phyloP scores from a whole-genome alignment of 495 filamentous ascomycete species.

The Hapsidospora chrysogenum region DNA sequence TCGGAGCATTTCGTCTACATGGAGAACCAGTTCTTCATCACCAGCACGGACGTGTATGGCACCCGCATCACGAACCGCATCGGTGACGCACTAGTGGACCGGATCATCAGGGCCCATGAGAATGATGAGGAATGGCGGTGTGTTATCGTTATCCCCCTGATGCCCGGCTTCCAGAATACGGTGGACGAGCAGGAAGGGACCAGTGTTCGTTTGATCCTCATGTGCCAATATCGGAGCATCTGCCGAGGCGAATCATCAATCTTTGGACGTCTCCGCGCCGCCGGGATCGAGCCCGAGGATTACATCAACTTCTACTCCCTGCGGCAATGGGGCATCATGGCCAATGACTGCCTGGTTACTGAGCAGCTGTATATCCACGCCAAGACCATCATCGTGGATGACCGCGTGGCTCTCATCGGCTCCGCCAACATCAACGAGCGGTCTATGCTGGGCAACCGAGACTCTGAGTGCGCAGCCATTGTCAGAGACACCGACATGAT shows the following conservation, averaged over 20 bases:
- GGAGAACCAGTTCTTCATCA: slow-evolving; percentile 98
- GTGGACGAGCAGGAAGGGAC: slow-evolving; percentile 88
- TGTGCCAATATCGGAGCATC: slow-evolving; percentile 94
- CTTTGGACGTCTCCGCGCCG: slow-evolving; percentile 65
- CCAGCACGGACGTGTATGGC: slow-evolving; percentile 74
- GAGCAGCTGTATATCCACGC: slow-evolving; percentile 98
- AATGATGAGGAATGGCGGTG: slow-evolving; percentile 86
- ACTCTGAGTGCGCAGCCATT: slow-evolving; percentile 83
- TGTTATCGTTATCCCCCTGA: slow-evolving; percentile 85
- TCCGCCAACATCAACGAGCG: slow-evolving; percentile 99
- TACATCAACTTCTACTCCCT: slow-evolving; percentile 94
- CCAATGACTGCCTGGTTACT: slow-evolving; percentile 65
- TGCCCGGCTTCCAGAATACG: slow-evolving; percentile 96
- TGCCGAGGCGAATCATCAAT: slow-evolving; percentile 88
- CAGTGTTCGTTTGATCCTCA: slow-evolving; percentile 89
- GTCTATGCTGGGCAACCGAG: slow-evolving; percentile 79
- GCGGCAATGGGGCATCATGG: slow-evolving; percentile 84
- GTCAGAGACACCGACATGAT: slow-evolving; percentile 92
- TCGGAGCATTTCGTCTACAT: slow-evolving; percentile 98
- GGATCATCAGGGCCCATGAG: slow-evolving; percentile 68
- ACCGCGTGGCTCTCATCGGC: slow-evolving; percentile 84
- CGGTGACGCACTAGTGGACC: slow-evolving; percentile 86
- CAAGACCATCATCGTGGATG: slow-evolving; percentile 94
- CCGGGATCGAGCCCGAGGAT: slow-evolving; percentile 87
- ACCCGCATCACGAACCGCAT: slow-evolving; percentile 83